Percentiles rank a stretch among this genome's conserved stretches.
phyloP scores from a whole-genome alignment of 371 early-diverging fungal genomes.

The Fennellomyces sp. region DNA sequence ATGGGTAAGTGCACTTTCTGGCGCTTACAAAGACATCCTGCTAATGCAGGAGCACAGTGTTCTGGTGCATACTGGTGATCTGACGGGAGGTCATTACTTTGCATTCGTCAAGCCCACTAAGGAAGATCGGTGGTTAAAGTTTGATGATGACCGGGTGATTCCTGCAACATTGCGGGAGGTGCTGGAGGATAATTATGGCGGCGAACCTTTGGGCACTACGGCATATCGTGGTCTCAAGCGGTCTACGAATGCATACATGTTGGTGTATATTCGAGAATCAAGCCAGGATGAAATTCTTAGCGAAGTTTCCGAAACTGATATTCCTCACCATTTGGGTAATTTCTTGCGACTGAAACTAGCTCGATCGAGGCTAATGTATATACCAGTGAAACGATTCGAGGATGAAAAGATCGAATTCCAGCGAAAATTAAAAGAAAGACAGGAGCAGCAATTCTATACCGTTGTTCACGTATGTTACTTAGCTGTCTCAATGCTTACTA shows the following conservation, averaged over 20 bases:
- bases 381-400: conserved; percentile 51
- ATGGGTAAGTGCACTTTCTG: conserved; percentile 56
- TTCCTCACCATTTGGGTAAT: conserved; percentile 76
- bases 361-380: too few species aligned
- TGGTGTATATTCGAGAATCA: conserved; percentile 88
- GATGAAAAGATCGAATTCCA: conserved; percentile 57
- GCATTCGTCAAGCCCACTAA: conserved; percentile 84
- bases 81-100: conserved; percentile 97
- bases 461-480: conserved; percentile 21
- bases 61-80: conserved; percentile 95
- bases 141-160: conserved; percentile 97
- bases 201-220: conserved; percentile 44
- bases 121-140: conserved; percentile 89
- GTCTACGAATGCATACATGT: conserved; percentile 95
- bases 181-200: conserved; percentile 95
- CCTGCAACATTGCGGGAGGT: conserved; percentile 86
- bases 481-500: neutral
- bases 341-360: conserved; percentile 18
- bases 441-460: conserved; percentile 71
- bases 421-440: conserved; percentile 57
- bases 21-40: neutral
- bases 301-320: conserved; percentile 62
- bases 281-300: conserved; percentile 71
- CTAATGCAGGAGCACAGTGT: conserved; percentile 80
- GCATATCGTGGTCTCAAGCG: conserved; percentile 66